phyloP scores from a whole-genome alignment of 2,329 filamentous ascomycete species.

The Cladosporium sp. region DNA sequence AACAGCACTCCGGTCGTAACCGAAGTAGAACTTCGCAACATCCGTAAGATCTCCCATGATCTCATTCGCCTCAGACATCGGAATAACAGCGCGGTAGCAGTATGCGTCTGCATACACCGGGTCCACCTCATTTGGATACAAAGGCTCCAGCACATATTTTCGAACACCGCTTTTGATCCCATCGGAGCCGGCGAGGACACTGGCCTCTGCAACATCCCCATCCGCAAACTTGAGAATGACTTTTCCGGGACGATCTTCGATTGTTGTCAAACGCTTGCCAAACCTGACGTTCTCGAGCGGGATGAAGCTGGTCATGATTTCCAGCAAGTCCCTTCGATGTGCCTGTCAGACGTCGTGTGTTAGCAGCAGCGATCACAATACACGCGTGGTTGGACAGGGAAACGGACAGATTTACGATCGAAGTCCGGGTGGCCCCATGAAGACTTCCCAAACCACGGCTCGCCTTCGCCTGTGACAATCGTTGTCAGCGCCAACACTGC shows the following conservation, averaged over 20 bases:
- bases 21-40: conserved; percentile 38
- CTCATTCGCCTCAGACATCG: conserved; percentile 42
- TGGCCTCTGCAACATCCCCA: conserved; percentile 40
- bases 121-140: conserved; percentile 28
- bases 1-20: conserved; percentile 18
- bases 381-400: conserved; percentile 23
- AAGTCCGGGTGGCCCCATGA: conserved; percentile 5
- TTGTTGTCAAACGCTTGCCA: conserved; percentile 30
- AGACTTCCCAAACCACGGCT: not conserved
- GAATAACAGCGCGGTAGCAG: conserved; percentile 35
- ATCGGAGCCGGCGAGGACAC: conserved; percentile 43
- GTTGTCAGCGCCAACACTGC: not conserved
- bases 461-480: not conserved
- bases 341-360: conserved; percentile 27
- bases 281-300: conserved; percentile 33
- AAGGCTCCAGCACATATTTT: conserved; percentile 30
- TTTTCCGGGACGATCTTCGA: conserved; percentile 41
- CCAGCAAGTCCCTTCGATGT: conserved; percentile 47
- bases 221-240: conserved; percentile 43
- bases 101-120: conserved; percentile 36
- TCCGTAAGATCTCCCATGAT: conserved; percentile 40
- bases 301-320: conserved; percentile 53
- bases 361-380: not conserved
- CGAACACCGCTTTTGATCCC: conserved; percentile 20
- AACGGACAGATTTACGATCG: not conserved